These are phyloP conservation scores for Thamnidium elegans DNA, from an alignment of 192 early-diverging fungal species.

Conservation along the genomic window DNA sequence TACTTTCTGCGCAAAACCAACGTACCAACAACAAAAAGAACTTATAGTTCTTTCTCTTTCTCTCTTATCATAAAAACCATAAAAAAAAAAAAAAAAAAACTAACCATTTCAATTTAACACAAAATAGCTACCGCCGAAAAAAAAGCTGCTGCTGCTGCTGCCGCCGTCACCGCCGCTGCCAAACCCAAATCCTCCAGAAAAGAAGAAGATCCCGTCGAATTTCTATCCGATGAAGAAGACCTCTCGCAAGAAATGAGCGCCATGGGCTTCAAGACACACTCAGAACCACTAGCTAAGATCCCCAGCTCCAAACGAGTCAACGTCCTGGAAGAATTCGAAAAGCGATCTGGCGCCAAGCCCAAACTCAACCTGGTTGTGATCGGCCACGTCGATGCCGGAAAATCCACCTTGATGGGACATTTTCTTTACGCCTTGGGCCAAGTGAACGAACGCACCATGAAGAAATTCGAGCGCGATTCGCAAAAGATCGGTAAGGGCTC, in stretches of 20 bases:
- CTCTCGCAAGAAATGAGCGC: slow-evolving; percentile 27
- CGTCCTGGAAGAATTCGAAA: slow-evolving; percentile 67
- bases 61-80: neutral
- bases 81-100: neutral
- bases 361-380: slow-evolving; percentile 85
- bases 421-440: slow-evolving; percentile 85
- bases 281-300: slow-evolving; percentile 20
- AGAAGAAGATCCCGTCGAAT: slow-evolving; percentile 26
- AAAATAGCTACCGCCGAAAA: slow-evolving; percentile 11
- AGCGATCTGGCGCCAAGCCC: slow-evolving; percentile 62
- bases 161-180: neutral
- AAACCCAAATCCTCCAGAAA: neutral
- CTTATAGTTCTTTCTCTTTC: neutral
- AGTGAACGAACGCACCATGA: slow-evolving; percentile 82
- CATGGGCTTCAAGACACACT: slow-evolving; percentile 15
- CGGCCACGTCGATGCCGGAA: slow-evolving; percentile 97
- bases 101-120: neutral
- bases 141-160: neutral
- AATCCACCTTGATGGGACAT: slow-evolving; percentile 97
- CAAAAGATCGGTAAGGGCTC: slow-evolving; percentile 93
- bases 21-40: slow-evolving; percentile 15
- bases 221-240: slow-evolving; percentile 17
- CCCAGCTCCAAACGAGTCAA: slow-evolving; percentile 60
- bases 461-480: slow-evolving; percentile 86
- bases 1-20: slow-evolving; percentile 57